Evolutionary conservation across 2,329 filamentous ascomycete species (phyloP).

Genomic region (Trichocomaceae sp.): DNA sequence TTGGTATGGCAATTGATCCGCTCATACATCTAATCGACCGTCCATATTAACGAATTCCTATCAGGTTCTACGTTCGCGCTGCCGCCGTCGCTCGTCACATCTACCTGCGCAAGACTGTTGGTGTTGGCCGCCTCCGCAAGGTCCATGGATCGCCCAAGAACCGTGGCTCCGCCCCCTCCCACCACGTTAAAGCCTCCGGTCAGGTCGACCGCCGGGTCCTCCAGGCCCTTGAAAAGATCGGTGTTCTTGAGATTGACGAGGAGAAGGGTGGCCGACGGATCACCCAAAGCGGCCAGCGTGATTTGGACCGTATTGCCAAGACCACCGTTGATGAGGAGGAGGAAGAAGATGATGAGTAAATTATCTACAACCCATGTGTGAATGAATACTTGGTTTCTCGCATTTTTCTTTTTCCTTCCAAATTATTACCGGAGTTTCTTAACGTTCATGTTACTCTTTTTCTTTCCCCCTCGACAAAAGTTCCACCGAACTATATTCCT

Average conservation of each 20-base stretch:
- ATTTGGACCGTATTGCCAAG: constrained; percentile 93
- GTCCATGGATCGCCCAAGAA: constrained; percentile 96
- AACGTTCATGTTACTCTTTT: constrained; percentile 7
- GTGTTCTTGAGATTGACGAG: constrained; percentile 94
- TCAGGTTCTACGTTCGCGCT: constrained; percentile 72
- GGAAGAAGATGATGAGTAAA: constrained; percentile 33
- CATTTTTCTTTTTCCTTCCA: constrained; percentile 10
- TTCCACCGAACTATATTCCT: background rate
- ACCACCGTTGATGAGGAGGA: constrained; percentile 52
- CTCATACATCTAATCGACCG: background rate
- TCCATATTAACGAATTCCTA: constrained; percentile 7
- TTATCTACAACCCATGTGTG: constrained; percentile 16
- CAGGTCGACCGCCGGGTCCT: constrained; percentile 95
- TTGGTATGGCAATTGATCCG: constrained; percentile 61
- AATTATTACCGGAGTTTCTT: constrained; percentile 9
- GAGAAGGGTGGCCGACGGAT: constrained; percentile 98
- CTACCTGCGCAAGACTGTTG: constrained; percentile 99
- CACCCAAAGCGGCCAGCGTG: constrained; percentile 95
- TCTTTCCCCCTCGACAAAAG: constrained; percentile 1
- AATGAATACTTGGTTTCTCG: constrained; percentile 15
- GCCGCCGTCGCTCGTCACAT: constrained; percentile 95
- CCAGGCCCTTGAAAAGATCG: constrained; percentile 98
- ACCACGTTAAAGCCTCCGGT: constrained; percentile 94
- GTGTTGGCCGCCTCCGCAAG: constrained; percentile 95
- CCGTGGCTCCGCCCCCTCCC: constrained; percentile 81